These are phyloP conservation scores for Botrytis byssoidea DNA, from an alignment of 2,329 filamentous ascomycete genomes.

Conservation along the genomic window DNA sequence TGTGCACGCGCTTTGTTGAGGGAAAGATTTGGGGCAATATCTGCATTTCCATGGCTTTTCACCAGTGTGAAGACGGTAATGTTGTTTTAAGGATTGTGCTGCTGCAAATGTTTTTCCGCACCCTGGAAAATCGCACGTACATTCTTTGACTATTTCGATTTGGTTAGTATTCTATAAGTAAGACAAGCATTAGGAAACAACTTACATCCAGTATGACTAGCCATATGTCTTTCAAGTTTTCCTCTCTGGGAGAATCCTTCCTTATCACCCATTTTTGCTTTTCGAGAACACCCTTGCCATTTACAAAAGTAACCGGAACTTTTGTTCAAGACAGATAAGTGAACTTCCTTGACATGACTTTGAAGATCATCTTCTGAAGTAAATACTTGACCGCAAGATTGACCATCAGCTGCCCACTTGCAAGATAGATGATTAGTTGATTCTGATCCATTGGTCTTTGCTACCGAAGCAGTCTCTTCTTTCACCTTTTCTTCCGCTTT, in stretches of 20 bases:
- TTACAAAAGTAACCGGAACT: constrained; percentile 51
- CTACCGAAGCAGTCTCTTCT: neutral
- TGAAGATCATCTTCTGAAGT: constrained; percentile 50
- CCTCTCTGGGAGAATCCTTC: constrained; percentile 57
- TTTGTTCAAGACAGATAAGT: constrained; percentile 49
- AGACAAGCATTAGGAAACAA: constrained; percentile 23
- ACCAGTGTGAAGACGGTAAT: constrained; percentile 65
- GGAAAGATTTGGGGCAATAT: constrained; percentile 57
- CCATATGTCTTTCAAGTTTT: constrained; percentile 64
- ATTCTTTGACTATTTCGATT: constrained; percentile 53
- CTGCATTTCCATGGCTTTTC: constrained; percentile 61
- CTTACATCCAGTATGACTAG: constrained; percentile 64
- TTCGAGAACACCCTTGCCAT: constrained; percentile 56
- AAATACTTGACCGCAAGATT: constrained; percentile 28
- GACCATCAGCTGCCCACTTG: constrained; percentile 30
- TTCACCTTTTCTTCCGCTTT: neutral
- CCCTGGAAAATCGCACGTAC: constrained; percentile 46
- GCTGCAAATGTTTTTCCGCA: constrained; percentile 62
- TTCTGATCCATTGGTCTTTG: constrained; percentile 6
- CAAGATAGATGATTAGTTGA: constrained; percentile 28
- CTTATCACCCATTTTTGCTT: constrained; percentile 35
- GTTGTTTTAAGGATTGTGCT: constrained; percentile 65
- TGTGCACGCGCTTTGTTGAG: constrained; percentile 66
- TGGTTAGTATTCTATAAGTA: neutral
- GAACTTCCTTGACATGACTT: constrained; percentile 52